These are phyloP conservation scores for Penicillium sp. DNA, from an alignment of 2,329 filamentous ascomycete species.

Conservation along the genomic window DNA sequence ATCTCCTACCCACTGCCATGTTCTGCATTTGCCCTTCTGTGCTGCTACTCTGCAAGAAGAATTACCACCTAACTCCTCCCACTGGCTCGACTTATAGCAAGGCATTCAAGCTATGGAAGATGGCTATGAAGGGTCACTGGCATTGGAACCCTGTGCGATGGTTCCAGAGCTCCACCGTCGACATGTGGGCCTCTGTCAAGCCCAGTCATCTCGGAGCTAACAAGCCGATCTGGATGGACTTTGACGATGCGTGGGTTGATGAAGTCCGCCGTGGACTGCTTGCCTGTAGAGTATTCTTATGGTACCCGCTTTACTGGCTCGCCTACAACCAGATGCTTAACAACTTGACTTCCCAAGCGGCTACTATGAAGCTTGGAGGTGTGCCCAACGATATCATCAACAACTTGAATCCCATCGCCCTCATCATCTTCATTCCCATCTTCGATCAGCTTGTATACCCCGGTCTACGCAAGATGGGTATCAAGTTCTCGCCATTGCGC, in stretches of 20 bases:
- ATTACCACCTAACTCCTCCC: constrained; percentile 64
- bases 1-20: constrained; percentile 64
- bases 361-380: constrained; percentile 53
- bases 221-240: constrained; percentile 62
- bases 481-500: constrained; percentile 55
- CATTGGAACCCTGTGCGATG: constrained; percentile 61
- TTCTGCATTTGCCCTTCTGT: constrained; percentile 64
- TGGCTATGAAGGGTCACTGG: constrained; percentile 64
- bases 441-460: constrained; percentile 56
- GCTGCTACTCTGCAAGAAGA: constrained; percentile 59
- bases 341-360: constrained; percentile 57
- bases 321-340: constrained; percentile 56
- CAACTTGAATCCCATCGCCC: constrained; percentile 54
- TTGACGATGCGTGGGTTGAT: constrained; percentile 80
- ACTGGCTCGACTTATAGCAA: constrained; percentile 71
- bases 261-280: constrained; percentile 69
- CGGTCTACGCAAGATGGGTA: constrained; percentile 45
- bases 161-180: constrained; percentile 25
- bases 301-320: constrained; percentile 54
- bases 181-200: constrained; percentile 37
- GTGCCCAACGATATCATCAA: constrained; percentile 58
- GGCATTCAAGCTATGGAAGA: constrained; percentile 59
- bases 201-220: constrained; percentile 24
- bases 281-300: constrained; percentile 68
- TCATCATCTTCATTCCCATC: constrained; percentile 56